phyloP scores from a whole-genome alignment of 2,329 filamentous ascomycete genomes.

The Penicillium sp. region DNA sequence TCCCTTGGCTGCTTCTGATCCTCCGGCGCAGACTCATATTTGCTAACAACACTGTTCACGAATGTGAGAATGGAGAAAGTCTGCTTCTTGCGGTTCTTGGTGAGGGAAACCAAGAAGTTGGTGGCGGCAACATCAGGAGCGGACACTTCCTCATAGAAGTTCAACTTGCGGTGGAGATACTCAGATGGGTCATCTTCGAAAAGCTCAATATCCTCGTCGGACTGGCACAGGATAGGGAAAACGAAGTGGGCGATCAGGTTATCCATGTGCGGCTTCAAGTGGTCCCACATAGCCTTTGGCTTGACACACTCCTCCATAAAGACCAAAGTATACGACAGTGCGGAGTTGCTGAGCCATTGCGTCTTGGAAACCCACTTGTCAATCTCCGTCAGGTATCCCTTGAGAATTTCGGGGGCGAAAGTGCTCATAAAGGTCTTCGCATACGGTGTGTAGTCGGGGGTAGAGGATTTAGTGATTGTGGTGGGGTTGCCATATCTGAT shows the following conservation, averaged over 20 bases:
- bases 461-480: conserved; percentile 69
- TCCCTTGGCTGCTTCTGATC: conserved; percentile 90
- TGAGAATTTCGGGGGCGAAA: conserved; percentile 93
- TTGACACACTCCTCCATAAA: conserved; percentile 97
- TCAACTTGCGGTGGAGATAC: conserved; percentile 94
- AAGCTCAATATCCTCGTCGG: conserved; percentile 85
- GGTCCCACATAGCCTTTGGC: conserved; percentile 94
- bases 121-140: conserved; percentile 93
- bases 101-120: conserved; percentile 92
- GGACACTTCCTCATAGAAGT: conserved; percentile 96
- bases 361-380: conserved; percentile 97
- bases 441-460: conserved; percentile 73
- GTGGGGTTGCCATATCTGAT: conserved; percentile 92
- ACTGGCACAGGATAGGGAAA: conserved; percentile 91
- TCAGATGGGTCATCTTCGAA: conserved; percentile 94
- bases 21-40: conserved; percentile 79
- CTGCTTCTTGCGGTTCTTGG: conserved; percentile 91
- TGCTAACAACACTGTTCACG: conserved; percentile 90
- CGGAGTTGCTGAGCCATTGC: conserved; percentile 90
- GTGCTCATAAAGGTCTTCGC: conserved; percentile 87
- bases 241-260: conserved; percentile 91
- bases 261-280: conserved; percentile 88
- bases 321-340: conserved; percentile 86
- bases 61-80: conserved; percentile 93
- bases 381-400: conserved; percentile 89